Base-by-base conservation (phyloP, 441 rosid species). In the Pelargonium exstipulatum region DNA sequence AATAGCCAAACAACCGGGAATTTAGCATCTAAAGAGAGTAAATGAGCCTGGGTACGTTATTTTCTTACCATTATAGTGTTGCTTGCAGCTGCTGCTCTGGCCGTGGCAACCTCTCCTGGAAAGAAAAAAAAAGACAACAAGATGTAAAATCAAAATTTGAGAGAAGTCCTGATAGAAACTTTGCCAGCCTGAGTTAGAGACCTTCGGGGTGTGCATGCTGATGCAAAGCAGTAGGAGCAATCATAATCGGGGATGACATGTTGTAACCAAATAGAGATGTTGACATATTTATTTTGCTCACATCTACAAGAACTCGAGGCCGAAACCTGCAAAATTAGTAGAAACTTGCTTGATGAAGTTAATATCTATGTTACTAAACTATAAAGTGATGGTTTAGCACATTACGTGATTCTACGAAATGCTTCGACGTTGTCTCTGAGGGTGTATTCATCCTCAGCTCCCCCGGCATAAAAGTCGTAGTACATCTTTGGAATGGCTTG, bases 141-240 rank as follows among this genome's bases (percentile, higher is more conserved):
- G 58, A 51, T 1, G 9, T 14, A 51, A 51, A 14, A 51, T 51
- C 58, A 51, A 17, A 51, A 51, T 49, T 4, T 4, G 57, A 49
- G 14, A 49, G 7, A 45, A 14, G 13, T 17, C 7, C 8, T 35
- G 14, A 40, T 20, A 18, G 32, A 65, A 1, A 62, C 16, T 5
- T 37, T 37, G 8, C 58, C 20, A 51, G 16, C 20, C 16, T 2
- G 17, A 51, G 20, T 14, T 51, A 16, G 58, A 32, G 78, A 90
- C 99, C 99, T 71, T 91, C 96, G 73, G 96, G 97, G 67, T 94
- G 99, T 70, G 96, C 99, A 96, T 91, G 90, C 80, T 94, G 92
- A 87, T 91, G 97, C 90, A 91, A 83, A 20, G 96, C 96, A 12
- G 92, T 81, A 17, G 99, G 99, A 78, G 99, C 99, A 82, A 94